These are phyloP conservation scores for Sporothrix pallida DNA, from an alignment of 2,329 filamentous ascomycete genomes.

Conservation along the genomic window DNA sequence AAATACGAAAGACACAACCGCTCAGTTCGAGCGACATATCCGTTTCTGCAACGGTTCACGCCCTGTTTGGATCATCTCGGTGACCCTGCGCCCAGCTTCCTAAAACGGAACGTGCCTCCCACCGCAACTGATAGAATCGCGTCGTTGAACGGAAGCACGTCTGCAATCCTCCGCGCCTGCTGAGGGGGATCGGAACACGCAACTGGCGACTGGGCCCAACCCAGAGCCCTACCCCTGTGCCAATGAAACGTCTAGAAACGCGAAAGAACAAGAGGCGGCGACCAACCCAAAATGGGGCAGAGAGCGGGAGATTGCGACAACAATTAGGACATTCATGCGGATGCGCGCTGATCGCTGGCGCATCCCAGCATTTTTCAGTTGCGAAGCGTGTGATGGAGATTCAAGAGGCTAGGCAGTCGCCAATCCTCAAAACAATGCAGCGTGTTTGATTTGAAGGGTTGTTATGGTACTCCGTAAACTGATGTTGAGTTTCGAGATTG, in stretches of 20 bases:
- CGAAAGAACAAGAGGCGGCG: conserved; percentile 22
- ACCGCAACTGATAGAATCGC: background rate
- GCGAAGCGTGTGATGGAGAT: background rate
- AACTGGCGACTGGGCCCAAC: conserved; percentile 7
- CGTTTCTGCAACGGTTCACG: background rate
- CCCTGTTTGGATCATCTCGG: background rate
- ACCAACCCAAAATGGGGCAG: conserved; percentile 17
- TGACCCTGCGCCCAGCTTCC: conserved; percentile 36
- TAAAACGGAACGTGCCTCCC: conserved; percentile 33
- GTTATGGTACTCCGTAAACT: background rate
- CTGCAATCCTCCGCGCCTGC: conserved; percentile 18
- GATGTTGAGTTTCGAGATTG: background rate
- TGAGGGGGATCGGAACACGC: conserved; percentile 13
- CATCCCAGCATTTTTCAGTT: background rate
- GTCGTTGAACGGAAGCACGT: conserved; percentile 20
- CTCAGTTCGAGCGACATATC: background rate
- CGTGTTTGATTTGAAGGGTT: background rate
- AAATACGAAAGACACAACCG: background rate
- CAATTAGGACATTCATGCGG: conserved; percentile 31
- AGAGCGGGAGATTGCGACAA: conserved; percentile 25
- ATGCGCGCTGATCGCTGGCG: conserved; percentile 14
- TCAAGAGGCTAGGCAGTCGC: conserved; percentile 6
- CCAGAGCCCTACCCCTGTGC: conserved; percentile 24
- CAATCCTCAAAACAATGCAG: background rate
- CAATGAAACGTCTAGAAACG: conserved; percentile 33